Base-by-base conservation (phyloP, 257 asterid species). In the Galeopsis tetrahit region DNA sequence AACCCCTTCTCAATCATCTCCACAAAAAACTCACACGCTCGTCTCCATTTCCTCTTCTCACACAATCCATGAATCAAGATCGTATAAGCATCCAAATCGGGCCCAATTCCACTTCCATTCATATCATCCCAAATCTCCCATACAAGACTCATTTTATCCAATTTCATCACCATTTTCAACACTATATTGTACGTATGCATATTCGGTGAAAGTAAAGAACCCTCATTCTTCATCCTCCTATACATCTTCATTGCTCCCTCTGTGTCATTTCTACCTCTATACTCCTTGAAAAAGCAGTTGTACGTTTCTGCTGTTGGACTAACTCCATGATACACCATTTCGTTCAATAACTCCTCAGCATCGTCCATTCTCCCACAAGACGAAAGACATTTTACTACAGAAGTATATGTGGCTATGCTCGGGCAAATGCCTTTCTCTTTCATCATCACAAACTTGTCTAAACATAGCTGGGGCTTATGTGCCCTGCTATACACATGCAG, bases 1-100 rank as follows among this genome's bases (percentile, higher is more conserved):
- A 81, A 82, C 8, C 98, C 96, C 77, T 81, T 90, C 83, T 93
- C 97, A 58, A 90, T 89, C 98, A 90, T 90, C 86, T 93, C 92
- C 84, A 87, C 66, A 60, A 93, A 93, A 48, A 75, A 77, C 75
- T 85, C 88, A 39, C 98, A 93, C 10, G 95, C 97, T 51, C 46
- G 84, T 74, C 78, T 81, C 97, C 97, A 90, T 78, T 83, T 90
- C 69, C 75, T 62, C 52, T 78, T 93, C 78, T 83, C 91, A 32
- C 96, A 92, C 74, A 89, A 74, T 21, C 88, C 95, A 59, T 92
- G 97, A 75, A 92, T 75, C 83, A 92, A 71, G 79, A 85, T 42
- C 0, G 96, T 89, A 60, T 88, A 92, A 14, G 95, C 80, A 77
- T 93, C 97, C 84, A 93, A 76, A 82, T 93, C 96, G 0, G 96